Evolutionary conservation across 148 eudicot species (phyloP).

Genomic region (Amaranthus hypochondriacus): DNA sequence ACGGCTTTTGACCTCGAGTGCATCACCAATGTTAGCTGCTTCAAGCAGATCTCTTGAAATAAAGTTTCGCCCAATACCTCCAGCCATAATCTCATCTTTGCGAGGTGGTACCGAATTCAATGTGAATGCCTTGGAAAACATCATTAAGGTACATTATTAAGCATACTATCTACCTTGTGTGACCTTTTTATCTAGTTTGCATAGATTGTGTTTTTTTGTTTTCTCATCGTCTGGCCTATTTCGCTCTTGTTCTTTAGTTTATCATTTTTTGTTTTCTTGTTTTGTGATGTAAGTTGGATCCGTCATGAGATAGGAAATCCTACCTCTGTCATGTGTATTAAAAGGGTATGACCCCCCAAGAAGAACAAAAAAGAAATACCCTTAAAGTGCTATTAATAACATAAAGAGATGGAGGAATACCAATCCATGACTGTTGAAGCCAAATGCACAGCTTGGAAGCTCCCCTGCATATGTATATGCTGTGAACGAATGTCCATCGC

Average conservation of each 20-base stretch:
- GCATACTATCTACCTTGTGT: not conserved
- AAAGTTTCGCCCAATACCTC: constrained; percentile 76
- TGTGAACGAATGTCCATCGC: constrained; percentile 53
- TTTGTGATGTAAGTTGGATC: too few relatives aligned
- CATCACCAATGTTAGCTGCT: constrained; percentile 64
- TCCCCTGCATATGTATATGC: constrained; percentile 96
- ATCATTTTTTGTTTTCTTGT: too few relatives aligned
- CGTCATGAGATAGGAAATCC: too few relatives aligned
- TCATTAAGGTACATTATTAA: constrained; percentile 5
- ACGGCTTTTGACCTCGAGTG: constrained; percentile 39
- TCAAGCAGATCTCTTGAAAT: constrained; percentile 82
- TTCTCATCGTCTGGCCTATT: too few relatives aligned
- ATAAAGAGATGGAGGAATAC: constrained; percentile 35
- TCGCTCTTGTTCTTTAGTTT: too few relatives aligned
- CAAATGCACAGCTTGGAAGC: constrained; percentile 95
- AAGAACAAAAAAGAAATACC: too few relatives aligned
- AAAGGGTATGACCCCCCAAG: too few relatives aligned
- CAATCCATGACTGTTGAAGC: constrained; percentile 75
- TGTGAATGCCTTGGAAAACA: constrained; percentile 60
- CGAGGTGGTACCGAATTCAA: constrained; percentile 85
- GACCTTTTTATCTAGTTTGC: not conserved
- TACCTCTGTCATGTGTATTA: too few relatives aligned
- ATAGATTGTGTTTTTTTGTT: too few relatives aligned
- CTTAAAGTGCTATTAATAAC: too few relatives aligned
- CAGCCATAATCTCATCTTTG: constrained; percentile 55